These are phyloP conservation scores for Paecilomyces fulvus DNA, from an alignment of 2,329 filamentous ascomycete species.

Conservation along the genomic window DNA sequence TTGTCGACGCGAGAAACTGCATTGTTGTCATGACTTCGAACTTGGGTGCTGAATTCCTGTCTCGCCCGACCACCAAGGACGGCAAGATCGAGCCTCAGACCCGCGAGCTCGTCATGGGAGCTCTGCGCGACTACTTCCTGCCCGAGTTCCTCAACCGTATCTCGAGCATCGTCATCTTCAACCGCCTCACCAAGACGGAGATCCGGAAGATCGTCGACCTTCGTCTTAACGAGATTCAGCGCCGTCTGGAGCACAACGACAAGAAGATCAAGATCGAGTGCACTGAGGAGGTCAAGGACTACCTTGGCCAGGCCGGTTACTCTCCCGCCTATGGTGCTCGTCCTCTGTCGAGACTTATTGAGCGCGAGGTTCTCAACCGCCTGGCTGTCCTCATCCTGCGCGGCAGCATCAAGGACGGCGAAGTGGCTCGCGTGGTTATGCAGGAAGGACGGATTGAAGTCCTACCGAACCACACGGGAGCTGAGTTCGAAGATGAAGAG, in stretches of 20 bases:
- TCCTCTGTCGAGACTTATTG: conserved; percentile 79
- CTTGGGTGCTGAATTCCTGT: conserved; percentile 86
- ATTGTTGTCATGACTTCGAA: conserved; percentile 99
- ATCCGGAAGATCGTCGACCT: conserved; percentile 96
- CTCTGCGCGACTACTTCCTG: conserved; percentile 90
- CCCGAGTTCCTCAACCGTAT: conserved; percentile 99
- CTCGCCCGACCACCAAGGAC: conserved; percentile 66
- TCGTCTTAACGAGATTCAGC: conserved; percentile 80
- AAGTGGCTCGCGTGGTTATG: conserved; percentile 70
- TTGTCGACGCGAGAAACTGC: conserved; percentile 93
- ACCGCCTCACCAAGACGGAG: conserved; percentile 79
- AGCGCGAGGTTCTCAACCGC: conserved; percentile 93
- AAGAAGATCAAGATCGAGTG: conserved; percentile 81
- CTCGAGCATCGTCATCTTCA: conserved; percentile 94
- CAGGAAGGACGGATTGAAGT: conserved; percentile 73
- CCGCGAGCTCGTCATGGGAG: conserved; percentile 79
- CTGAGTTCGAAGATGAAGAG: conserved; percentile 55
- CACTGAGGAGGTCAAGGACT: conserved; percentile 79
- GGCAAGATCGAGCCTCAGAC: conserved; percentile 81
- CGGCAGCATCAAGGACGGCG: conserved; percentile 76
- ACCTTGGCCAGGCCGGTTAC: conserved; percentile 84
- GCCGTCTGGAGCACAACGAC: conserved; percentile 74
- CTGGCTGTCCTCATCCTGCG: conserved; percentile 85
- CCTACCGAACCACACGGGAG: conserved; percentile 69
- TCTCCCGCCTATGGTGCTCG: conserved; percentile 91